Evolutionary conservation across 176 grass and related monocot genomes (phyloP), one percentile per base, ranked within the genome.

Genomic region (Zoysia japonica): DNA sequence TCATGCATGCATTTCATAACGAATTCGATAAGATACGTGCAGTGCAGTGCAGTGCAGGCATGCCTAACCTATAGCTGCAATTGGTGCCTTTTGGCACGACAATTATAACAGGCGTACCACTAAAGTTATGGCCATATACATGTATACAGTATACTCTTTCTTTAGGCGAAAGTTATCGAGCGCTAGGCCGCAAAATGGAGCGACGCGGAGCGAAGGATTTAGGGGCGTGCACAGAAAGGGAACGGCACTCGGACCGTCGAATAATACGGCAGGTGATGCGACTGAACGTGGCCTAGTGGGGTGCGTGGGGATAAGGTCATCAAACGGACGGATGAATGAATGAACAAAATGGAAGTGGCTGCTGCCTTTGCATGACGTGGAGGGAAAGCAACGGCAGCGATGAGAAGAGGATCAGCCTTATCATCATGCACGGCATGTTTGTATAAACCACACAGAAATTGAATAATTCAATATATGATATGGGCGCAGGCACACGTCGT

Each of bases 201-300:
- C 2, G 20, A 16, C 51, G 16, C 9, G 46, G 11, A 56, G 70
- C 2, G 60, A 50, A 17, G 72, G 49, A 65, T 78, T 66, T 67
- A 44, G 64, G 64, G 75, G 68, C 70, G 81, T 84, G 87, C 63
- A 19, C 54, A 36, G 42, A 75, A 80, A 84, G 81, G 70, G 63
- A 79, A 5, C 20, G 47, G 3, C 10, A 35, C 28, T 28, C 28
- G 28, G 20, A 61, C 59, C 36, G 75, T 83, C 11, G 80, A 83
- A 79, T 73, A 36, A 6, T 65, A 46, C 9, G n/a, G 7, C 0
- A 1, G 56, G n/a, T 60, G 57, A 9, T 28, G n/a, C 7, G 57
- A 47, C 16, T 19, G 63, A 36, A 47, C 45, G 57, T 43, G 72
- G 28, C 28, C 28, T 28, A 14, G 1, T 1, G 70, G 39, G 61